Conservation (phyloP, 192 early-diverging fungal species). For the Diversispora epigaea region DNA sequence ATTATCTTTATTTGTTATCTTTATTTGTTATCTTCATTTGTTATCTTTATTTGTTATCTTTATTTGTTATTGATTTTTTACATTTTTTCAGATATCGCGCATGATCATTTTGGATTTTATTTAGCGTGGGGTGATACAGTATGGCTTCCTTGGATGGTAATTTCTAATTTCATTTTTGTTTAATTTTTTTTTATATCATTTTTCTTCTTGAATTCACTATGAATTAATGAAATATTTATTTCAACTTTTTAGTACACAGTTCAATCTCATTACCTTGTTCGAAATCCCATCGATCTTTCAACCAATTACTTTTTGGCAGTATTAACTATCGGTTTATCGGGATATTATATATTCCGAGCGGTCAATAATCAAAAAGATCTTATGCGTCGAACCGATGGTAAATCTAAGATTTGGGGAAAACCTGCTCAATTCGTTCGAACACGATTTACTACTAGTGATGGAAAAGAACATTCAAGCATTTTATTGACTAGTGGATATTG, state of each 20-base stretch:
- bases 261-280: constrained; percentile 75
- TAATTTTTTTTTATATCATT: not conserved
- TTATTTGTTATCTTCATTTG: constrained; percentile 7
- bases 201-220: not conserved
- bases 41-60: not conserved
- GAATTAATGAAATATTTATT: not conserved
- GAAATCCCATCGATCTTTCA: constrained; percentile 69
- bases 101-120: constrained; percentile 88
- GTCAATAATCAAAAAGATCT: constrained; percentile 82
- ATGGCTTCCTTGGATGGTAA: constrained; percentile 76
- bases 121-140: constrained; percentile 80
- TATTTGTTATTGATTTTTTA: not conserved
- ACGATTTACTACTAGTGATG: constrained; percentile 70
- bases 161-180: not conserved
- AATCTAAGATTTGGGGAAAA: constrained; percentile 77
- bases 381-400: constrained; percentile 65
- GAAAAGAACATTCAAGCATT: constrained; percentile 63
- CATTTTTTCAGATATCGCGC: constrained; percentile 63
- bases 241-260: constrained; percentile 61
- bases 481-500: constrained; percentile 76
- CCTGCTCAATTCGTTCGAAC: constrained; percentile 73
- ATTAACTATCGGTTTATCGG: constrained; percentile 55
- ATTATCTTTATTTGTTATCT: constrained; percentile 4
- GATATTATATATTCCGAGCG: constrained; percentile 79
- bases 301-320: constrained; percentile 51